Base-by-base conservation (phyloP, 176 grass and related monocot genomes). In the Triticum urartu region DNA sequence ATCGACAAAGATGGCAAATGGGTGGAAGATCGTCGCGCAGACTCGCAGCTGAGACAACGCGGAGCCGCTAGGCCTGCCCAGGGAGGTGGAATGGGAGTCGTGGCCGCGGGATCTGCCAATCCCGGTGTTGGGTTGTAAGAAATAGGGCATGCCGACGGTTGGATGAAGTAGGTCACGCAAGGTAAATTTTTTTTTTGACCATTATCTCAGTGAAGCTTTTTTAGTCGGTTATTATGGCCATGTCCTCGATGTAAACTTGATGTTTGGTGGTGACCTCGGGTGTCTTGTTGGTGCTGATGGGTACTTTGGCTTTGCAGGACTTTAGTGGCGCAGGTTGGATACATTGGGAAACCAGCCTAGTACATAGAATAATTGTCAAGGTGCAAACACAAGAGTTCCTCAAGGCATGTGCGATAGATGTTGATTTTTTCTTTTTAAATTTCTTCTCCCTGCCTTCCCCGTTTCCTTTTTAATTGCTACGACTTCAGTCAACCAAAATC, bases 31-130 rank as follows among this genome's bases (percentile, higher is more conserved):
- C 45, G 39, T 39, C 45, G 47, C 64, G n/a, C 64, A 11, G 84
- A 91, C 82, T 54, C 54, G 26, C 72, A 72, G 22, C 7, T 65
- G 73, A 54, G 56, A 64, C 67, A 26, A 70, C 77, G 38, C 45
- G 71, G 28, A 36, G 71, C 79, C 50, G 22, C 79, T 22, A 62
- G 25, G 25, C 89, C 79, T 3, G 70, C 50, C 0, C 84, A 86
- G 67, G 97, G 94, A 64, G 91, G 82, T 13, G 97, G 97, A 21
- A 91, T 94, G 92, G 97, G 93, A 72, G 97, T 98, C 38, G 88
- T 92, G 25, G 87, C 87, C 5, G 82, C 26, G 0, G 97, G 93
- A 82, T 89, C 94, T 58, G 92, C 86, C 62, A 92, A 92, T 89
- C 97, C 97, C 14, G 89, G 66, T 25, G 92, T 89, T 1, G 94